phyloP scores from a whole-genome alignment of 495 filamentous ascomycete genomes.

The Penicillium longicatenatum region DNA sequence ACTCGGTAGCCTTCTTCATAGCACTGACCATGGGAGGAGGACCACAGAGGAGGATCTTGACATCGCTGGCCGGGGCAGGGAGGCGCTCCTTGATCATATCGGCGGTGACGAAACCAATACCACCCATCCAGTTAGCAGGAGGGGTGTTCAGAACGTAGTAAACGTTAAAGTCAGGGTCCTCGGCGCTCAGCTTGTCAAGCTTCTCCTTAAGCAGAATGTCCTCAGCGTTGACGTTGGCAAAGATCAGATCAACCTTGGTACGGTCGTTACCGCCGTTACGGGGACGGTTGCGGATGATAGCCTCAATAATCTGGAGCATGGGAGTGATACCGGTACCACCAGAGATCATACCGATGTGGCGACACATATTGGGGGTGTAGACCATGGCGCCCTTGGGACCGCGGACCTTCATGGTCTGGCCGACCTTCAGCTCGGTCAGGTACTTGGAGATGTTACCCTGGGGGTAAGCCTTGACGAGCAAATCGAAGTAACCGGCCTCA shows the following conservation, averaged over 20 bases:
- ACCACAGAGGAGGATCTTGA: conserved; percentile 96
- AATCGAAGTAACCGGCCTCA: conserved; percentile 91
- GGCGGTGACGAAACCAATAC: conserved; percentile 88
- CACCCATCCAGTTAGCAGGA: conserved; percentile 83
- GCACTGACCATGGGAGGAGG: conserved; percentile 96
- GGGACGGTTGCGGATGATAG: conserved; percentile 79
- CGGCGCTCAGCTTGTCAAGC: conserved; percentile 71
- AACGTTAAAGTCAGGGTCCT: conserved; percentile 79
- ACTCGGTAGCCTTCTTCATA: conserved; percentile 93
- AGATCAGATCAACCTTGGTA: conserved; percentile 90
- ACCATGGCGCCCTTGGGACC: conserved; percentile 97
- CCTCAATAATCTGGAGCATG: conserved; percentile 93
- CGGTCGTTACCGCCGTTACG: conserved; percentile 69
- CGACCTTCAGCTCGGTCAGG: conserved; percentile 77
- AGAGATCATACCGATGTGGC: conserved; percentile 95
- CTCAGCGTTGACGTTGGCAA: conserved; percentile 90
- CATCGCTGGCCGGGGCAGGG: conserved; percentile 78
- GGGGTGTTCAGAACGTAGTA: conserved; percentile 98
- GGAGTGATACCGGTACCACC: conserved; percentile 98
- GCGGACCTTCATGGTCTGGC: conserved; percentile 82
- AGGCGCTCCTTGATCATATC: conserved; percentile 95
- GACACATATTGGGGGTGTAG: conserved; percentile 92
- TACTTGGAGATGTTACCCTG: conserved; percentile 95
- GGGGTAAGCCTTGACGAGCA: conserved; percentile 96
- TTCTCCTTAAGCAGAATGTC: conserved; percentile 94